Base-by-base conservation (phyloP, 495 filamentous ascomycete species). In the Hypoxylon cercidicola region DNA sequence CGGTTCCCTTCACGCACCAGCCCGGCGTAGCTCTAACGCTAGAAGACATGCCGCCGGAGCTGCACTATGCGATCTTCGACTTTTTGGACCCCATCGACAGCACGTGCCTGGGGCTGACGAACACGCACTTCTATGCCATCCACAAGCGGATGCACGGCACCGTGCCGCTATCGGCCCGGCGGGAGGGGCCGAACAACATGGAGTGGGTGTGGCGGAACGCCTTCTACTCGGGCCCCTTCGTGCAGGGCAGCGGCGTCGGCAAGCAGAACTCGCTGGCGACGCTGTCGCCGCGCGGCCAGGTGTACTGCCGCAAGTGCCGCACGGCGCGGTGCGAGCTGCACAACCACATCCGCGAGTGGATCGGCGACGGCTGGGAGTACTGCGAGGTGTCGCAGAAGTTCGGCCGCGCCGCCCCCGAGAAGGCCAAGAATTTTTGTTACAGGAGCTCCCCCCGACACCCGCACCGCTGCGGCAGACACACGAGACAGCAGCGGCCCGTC, bases 21-120 rank as follows among this genome's bases (percentile, higher is more conserved):
- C 78, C 76, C 0, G 75, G 75, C 2, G 37, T 71, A 19, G 60
- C 68, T 12, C 57, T 81, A 3, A 69, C 70, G 9, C 67, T 85
- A n/a, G 46, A 74, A 20, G 75, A 81, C 35, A 79, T 89, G 15
- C 86, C 87, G 11, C 67, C 80, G 0, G 87, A 89, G 67, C 71
- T 89, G 11, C 86, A 87, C 51, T 77, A 79, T 44, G 74, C 80
- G 45, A 79, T 89, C 60, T 77, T 82, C 58, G 75, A 80, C 62
- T 79, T 81, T 66, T 78, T 89, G 21, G 79, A 83, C 63, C 77
- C 81, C 21, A 83, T 85, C 64, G 84, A 87, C 69, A 77, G 79
- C 71, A 78, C 81, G 55, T 81, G 80, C 62, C 77, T 89, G 11
- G 81, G 81, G 11, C 74, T 87, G 16, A 81, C 85, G 11, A 79